Base-by-base conservation (phyloP, 73 alveolate species). In the Paramecium tetraurelia region DNA sequence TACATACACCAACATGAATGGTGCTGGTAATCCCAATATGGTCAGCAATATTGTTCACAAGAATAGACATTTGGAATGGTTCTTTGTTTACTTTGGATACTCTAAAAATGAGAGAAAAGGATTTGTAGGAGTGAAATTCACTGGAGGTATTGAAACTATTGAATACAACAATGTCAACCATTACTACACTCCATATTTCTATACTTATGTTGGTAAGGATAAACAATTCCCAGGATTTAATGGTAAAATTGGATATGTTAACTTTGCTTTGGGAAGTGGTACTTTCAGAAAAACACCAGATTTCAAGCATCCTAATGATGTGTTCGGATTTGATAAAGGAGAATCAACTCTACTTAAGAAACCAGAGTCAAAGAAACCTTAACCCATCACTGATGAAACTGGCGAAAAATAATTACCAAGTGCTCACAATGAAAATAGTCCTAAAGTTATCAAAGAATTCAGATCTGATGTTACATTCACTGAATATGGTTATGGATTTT, bases 21-120 rank as follows among this genome's bases (percentile, higher is more conserved):
- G 93, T 24, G 93, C 89, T 29, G 93, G 93, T 8, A 85, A 85
- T 63, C 59, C 93, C n/a, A 85, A 85, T 43, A 58, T 33, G 31
- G 57, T 31, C 10, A 85, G 59, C 50, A 85, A 85, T 38, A 85
- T 85, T 58, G 58, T 24, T 2, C 93, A 85, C 69, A 85, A 85
- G 46, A 63, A 85, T 40, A 59, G 85, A 80, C 90, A 80, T 80
- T 44, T 41, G 16, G 72, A 80, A 43, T 80, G 90, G 90, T 80
- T 80, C 90, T 80, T 80, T 46, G 72, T 46, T 80, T 80, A 80
- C 57, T 80, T 80, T 80, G 90, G 90, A 80, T 80, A 80, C 36
- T 44, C 71, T 44, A 80, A 80, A 35, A 80, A 80, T 21, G 44
- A 40, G 7, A 46, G 90, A 40, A 80, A 80, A 35, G 90, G 63